These are phyloP conservation scores for Trypanosoma boissoni DNA, from an alignment of 208 protist genomes.

Conservation along the genomic window DNA sequence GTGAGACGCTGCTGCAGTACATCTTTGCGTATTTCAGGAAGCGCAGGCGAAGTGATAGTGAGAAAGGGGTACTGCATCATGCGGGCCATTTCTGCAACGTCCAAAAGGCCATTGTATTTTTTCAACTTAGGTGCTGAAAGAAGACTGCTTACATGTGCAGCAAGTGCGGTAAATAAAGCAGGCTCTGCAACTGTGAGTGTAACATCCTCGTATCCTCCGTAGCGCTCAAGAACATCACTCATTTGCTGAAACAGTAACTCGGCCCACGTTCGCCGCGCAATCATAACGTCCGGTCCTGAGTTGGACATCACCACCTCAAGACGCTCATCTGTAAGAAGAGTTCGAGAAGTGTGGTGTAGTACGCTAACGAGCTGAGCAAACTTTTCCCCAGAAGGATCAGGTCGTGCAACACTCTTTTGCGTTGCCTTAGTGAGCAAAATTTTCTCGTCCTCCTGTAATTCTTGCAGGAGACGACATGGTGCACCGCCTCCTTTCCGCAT, in stretches of 20 bases:
- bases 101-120: slow-evolving; percentile 32
- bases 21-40: slow-evolving; percentile 25
- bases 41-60: slow-evolving; percentile 26
- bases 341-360: slow-evolving; percentile 64
- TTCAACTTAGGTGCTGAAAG: slow-evolving; percentile 7
- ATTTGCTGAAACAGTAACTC: slow-evolving; percentile 76
- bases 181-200: slow-evolving; percentile 76
- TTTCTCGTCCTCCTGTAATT: slow-evolving; percentile 40
- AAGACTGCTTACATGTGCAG: slow-evolving; percentile 48
- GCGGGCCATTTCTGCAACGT: slow-evolving; percentile 33
- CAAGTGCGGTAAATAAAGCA: slow-evolving; percentile 67
- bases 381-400: slow-evolving; percentile 57
- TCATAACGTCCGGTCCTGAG: background rate
- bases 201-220: slow-evolving; percentile 88
- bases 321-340: slow-evolving; percentile 65
- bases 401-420: slow-evolving; percentile 42
- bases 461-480: slow-evolving; percentile 34
- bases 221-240: slow-evolving; percentile 54
- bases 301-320: slow-evolving; percentile 32
- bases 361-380: slow-evolving; percentile 69
- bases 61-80: slow-evolving; percentile 66
- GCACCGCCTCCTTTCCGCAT: slow-evolving; percentile 40
- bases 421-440: slow-evolving; percentile 27
- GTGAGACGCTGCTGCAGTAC: slow-evolving; percentile 55
- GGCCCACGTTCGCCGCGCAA: slow-evolving; percentile 53